Evolutionary conservation across 2,329 filamentous ascomycete genomes (phyloP).

Genomic region (Mycosphaerella sp.): DNA sequence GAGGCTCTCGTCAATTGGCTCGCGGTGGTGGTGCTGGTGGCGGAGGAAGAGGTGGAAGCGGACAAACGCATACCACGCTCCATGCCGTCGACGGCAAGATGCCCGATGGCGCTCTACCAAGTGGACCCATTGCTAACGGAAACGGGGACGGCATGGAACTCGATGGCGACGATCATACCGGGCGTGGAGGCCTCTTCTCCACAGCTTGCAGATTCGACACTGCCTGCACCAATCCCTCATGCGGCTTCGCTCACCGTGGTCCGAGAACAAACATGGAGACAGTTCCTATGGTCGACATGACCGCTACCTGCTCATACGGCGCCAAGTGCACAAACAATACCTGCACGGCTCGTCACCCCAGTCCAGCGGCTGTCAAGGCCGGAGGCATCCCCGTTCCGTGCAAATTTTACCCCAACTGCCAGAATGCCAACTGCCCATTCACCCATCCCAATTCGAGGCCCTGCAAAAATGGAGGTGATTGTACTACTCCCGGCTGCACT

Average conservation of each 20-base stretch:
- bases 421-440: conserved; percentile 84
- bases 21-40: conserved; percentile 1
- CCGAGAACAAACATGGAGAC: conserved; percentile 61
- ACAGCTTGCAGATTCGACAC: conserved; percentile 85
- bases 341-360: conserved; percentile 86
- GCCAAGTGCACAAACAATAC: conserved; percentile 94
- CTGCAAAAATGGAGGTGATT: conserved; percentile 88
- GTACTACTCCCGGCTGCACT: conserved; percentile 72
- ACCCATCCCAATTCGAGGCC: conserved; percentile 79
- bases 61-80: conserved; percentile 6
- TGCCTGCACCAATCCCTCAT: conserved; percentile 79
- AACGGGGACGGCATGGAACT: conserved; percentile 50
- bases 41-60: conserved; percentile 14
- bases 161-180: conserved; percentile 52
- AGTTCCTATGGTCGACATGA: conserved; percentile 70
- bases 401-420: conserved; percentile 88
- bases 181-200: conserved; percentile 45
- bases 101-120: conserved; percentile 18
- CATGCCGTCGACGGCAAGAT: conserved; percentile 23
- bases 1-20: conserved; percentile 15
- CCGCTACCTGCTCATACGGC: conserved; percentile 74
- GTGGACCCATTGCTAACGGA: conserved; percentile 24
- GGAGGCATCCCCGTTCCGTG: conserved; percentile 84
- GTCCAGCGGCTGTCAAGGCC: conserved; percentile 69
- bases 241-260: conserved; percentile 90